Evolutionary conservation across 2,329 filamentous ascomycete genomes (phyloP), one percentile per base, ranked within the genome.

Genomic region (Blastomyces gilchristii): DNA sequence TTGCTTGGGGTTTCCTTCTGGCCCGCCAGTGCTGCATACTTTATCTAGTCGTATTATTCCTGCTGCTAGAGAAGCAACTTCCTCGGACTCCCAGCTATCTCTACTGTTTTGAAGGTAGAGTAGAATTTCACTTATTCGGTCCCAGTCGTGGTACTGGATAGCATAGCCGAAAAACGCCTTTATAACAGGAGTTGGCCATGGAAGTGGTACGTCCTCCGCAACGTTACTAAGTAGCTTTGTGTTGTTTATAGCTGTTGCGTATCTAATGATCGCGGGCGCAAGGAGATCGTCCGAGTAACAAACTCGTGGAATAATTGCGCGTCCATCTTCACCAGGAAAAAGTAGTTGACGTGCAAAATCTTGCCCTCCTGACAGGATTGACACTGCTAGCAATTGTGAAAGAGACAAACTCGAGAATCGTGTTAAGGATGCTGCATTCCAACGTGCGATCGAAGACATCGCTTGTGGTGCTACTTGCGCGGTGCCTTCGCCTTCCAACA

Each of bases 331-430:
- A 0, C 78, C 79, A 62, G 79, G 78, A 0, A 86, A 71, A 16
- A 86, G 71, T 14, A 86, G 71, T 79, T 80, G 84, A 41, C 78
- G 75, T 3, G 80, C 83, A 61, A 85, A 74, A 18, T 79, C 76
- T 64, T 77, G 81, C 8, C 77, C 71, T 60, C 76, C 75, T 16
- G 78, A 73, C 25, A 78, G 73, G 0, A 78, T 81, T 28, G 78
- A 73, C 37, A 84, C 67, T 64, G 83, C 80, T 28, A 86, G 72
- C 31, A 85, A 70, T 28, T 76, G 74, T 2, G 79, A 81, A 53
- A 85, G 72, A 2, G 81, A 76, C 6, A 75, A 70, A 11, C 76
- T 68, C 2, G 82, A 81, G 22, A 85, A 58, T 14, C 43, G 34
- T 6, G 59, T 61, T 28, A 54, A 43, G 28, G 58, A 59, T 59